Conservation (phyloP, 257 asterid species). For the Craterostigma plantagineum region DNA sequence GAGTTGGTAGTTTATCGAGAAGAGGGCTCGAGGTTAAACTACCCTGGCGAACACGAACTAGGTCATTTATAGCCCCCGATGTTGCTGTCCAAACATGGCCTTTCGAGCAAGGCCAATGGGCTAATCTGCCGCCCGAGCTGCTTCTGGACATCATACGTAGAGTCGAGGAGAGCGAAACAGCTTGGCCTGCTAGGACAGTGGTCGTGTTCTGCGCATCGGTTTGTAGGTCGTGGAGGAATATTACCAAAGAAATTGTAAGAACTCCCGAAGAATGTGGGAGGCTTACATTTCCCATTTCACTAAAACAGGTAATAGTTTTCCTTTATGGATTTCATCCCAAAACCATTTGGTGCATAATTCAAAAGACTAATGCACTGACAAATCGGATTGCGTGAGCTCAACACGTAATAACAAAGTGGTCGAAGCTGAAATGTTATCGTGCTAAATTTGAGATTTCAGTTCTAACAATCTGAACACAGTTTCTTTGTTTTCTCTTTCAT, state of each 20-base stretch:
- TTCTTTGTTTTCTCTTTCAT: too few relatives aligned
- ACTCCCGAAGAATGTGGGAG: constrained; percentile 88
- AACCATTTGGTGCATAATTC: too few relatives aligned
- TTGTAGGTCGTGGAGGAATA: constrained; percentile 83
- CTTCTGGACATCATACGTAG: constrained; percentile 67
- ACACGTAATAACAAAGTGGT: too few relatives aligned
- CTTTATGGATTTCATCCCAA: too few relatives aligned
- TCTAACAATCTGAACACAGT: too few relatives aligned
- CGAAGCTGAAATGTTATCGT: too few relatives aligned
- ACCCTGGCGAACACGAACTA: constrained; percentile 48
- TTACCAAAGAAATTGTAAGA: constrained; percentile 82
- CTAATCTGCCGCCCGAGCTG: constrained; percentile 69
- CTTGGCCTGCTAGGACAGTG: constrained; percentile 77
- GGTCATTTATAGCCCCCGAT: constrained; percentile 62
- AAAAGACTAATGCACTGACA: too few relatives aligned
- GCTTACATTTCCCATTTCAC: constrained; percentile 76
- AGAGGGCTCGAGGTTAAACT: constrained; percentile 33
- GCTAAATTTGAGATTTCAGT: too few relatives aligned
- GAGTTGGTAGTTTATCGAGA: constrained; percentile 56
- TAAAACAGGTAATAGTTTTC: constrained; percentile 78
- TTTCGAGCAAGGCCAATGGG: constrained; percentile 85
- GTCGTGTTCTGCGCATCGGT: constrained; percentile 80
- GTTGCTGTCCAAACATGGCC: constrained; percentile 24
- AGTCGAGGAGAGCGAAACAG: constrained; percentile 78
- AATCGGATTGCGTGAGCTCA: too few relatives aligned